Percentiles rank a stretch among this genome's conserved stretches.
phyloP scores from a whole-genome alignment of 371 early-diverging fungal genomes.

The Haplosporangium sp. region DNA sequence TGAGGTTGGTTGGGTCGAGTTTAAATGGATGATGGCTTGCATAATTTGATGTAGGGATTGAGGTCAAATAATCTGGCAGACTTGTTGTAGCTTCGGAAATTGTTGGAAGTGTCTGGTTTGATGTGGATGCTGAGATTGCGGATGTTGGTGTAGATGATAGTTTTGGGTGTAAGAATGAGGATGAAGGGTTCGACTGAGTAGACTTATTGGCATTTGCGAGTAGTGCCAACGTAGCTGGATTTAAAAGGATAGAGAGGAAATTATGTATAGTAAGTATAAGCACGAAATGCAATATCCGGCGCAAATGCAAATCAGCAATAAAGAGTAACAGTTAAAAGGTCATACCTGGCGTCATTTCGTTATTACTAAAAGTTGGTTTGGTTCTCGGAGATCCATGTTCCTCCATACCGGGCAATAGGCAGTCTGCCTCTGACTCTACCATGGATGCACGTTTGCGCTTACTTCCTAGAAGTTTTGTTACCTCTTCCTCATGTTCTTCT shows the following conservation, averaged over 20 bases:
- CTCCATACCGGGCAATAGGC: conserved; percentile 31
- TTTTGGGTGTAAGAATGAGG: conserved; percentile 4
- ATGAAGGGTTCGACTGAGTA: conserved; percentile 7
- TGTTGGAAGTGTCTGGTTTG: conserved; percentile 11
- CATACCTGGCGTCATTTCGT: conserved; percentile 45
- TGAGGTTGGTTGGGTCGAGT: conserved; percentile 28
- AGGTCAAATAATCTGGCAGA: conserved; percentile 33
- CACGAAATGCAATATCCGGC: no score
- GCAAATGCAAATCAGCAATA: neutral
- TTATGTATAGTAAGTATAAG: no score
- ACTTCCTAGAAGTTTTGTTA: conserved; percentile 22
- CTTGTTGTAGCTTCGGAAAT: conserved; percentile 14
- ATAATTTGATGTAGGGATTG: conserved; percentile 24
- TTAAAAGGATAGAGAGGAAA: no score
- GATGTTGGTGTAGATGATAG: neutral
- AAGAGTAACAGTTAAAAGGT: neutral
- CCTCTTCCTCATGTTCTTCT: conserved; percentile 13
- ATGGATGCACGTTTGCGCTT: conserved; percentile 35
- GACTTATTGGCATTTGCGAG: conserved; percentile 26
- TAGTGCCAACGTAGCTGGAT: conserved; percentile 20
- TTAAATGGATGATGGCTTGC: conserved; percentile 17
- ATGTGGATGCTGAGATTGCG: neutral
- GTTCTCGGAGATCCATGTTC: conserved; percentile 1
- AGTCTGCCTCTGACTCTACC: conserved; percentile 29
- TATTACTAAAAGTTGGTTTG: conserved; percentile 20